Conservation (phyloP, 306 rosid genomes). For the Pterocarpus santalinus region DNA sequence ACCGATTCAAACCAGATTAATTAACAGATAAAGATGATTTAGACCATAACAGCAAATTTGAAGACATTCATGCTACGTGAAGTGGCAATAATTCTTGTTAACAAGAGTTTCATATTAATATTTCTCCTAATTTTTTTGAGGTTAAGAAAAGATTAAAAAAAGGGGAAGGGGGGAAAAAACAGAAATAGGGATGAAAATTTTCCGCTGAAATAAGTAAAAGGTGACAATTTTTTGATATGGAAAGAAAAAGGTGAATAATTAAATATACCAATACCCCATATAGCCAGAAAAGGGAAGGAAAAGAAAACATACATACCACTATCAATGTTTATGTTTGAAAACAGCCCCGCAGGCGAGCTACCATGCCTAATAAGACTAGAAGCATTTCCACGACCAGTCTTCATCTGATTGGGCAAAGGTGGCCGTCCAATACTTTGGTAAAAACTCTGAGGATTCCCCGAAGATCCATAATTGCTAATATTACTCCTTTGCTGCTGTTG, state of each 20-base stretch:
- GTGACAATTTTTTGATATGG: neutral
- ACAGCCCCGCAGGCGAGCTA: conserved; percentile 94
- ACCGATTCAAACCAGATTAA: no score
- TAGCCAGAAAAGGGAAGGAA: neutral
- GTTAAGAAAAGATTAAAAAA: neutral
- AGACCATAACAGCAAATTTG: no score
- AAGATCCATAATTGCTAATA: conserved; percentile 57
- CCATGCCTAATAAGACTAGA: conserved; percentile 83
- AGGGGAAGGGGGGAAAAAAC: neutral
- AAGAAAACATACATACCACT: conserved; percentile 47
- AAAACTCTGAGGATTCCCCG: conserved; percentile 58
- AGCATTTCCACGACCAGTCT: conserved; percentile 57
- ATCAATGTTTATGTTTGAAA: conserved; percentile 70
- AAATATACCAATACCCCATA: neutral
- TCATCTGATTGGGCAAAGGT: conserved; percentile 83
- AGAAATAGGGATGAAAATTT: neutral
- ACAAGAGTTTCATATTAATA: neutral
- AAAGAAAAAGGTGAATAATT: conserved; percentile 6
- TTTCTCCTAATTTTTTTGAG: neutral
- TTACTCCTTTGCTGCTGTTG: conserved; percentile 55
- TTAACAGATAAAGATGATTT: no score
- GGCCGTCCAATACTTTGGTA: conserved; percentile 72
- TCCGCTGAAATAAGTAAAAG: neutral
- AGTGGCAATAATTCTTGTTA: neutral
- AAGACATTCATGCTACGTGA: conserved; percentile 6